Evolutionary conservation across 2,329 filamentous ascomycete species (phyloP), one percentile per base, ranked within the genome.

Genomic region (Trichophyton schoenleinii): DNA sequence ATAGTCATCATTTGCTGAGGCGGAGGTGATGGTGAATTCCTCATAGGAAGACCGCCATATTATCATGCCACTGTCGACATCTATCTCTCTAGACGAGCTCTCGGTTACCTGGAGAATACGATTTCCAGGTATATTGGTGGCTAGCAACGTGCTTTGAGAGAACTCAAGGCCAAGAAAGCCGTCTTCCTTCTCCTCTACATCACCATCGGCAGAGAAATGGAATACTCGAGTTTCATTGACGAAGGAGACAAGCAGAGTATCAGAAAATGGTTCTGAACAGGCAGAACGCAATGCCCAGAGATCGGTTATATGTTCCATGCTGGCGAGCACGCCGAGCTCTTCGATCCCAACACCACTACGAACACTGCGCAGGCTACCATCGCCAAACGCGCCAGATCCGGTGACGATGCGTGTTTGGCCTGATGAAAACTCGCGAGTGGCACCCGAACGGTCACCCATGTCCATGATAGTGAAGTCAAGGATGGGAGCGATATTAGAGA

Each of bases 381-480:
- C 90, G 65, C 88, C 86, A 70, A 89, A 94, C 0, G 89, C 91
- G 31, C 94, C 94, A 61, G 91, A 96, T 0, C 91, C 92, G 1
- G 92, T 91, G 9, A 99, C 90, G 63, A 99, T 88, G 44, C 91
- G 84, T 53, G 94, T 91, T 74, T 99, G 92, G 0, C 94, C 94
- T 0, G 92, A 96, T 0, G 91, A 95, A 69, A 96, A 99, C 64
- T 94, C 89, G 68, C 94, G 95, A 2, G 87, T 87, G 18, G 89
- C 86, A 22, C 87, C 87, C 63, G 89, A 86, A 61, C 89, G 81
- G 67, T 90, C 91, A 0, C 91, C 92, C 80, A 97, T 88, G 69
- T 97, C 94, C 90, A 97, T 96, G 15, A 99, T 84, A 0, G 88
- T 87, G 67, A 99, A 96, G 71, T 99, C 94, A 44, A 97, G 76